Evolutionary conservation across 2,329 filamentous ascomycete species (phyloP), one percentile per base, ranked within the genome.

Genomic region (Rhynchosporium agropyri): DNA sequence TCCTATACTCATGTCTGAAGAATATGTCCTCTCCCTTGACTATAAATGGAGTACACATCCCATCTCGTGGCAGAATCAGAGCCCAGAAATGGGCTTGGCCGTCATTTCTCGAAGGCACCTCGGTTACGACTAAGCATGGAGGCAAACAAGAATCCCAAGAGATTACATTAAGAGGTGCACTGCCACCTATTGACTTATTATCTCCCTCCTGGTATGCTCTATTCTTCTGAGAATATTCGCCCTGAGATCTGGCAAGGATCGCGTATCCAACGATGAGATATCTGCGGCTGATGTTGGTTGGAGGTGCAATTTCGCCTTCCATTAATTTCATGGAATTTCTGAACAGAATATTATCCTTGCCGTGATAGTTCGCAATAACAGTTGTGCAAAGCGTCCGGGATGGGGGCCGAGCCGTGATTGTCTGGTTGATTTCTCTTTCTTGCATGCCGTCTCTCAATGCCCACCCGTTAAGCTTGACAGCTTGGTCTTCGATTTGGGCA

Each of bases 211-310:
- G n/a, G 40, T 54, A 42, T 7, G 20, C 51, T 29, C 15, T 54
- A 33, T 40, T 54, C 4, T 29, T 40, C 33, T 3, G 38, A 2
- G 1, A 6, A 38, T 54, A 28, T 36, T 54, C 51, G 4, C 12
- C 20, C 0, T 54, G 20, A 3, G 36, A 26, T 3, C 28, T 29
- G 36, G 36, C 26, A 4, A 33, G 51, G 20, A 33, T 4, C 28
- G 51, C 36, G n/a, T 54, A 54, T 42, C 33, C 51, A 38, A 54
- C 51, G 5, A 54, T 42, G 13, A 42, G 36, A 28, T 54, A 54
- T 42, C 36, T 40, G 7, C 51, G n/a, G 36, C 28, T 54, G 20
- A n/a, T 9, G 6, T 42, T 20, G 3, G 20, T 13, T 4, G 51
- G 51, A 15, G n/a, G n/a, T 3, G n/a, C 36, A 6, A 42, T 8